These are phyloP conservation scores for Aspergillus jensenii DNA, from an alignment of 2,329 filamentous ascomycete species.

Conservation along the genomic window DNA sequence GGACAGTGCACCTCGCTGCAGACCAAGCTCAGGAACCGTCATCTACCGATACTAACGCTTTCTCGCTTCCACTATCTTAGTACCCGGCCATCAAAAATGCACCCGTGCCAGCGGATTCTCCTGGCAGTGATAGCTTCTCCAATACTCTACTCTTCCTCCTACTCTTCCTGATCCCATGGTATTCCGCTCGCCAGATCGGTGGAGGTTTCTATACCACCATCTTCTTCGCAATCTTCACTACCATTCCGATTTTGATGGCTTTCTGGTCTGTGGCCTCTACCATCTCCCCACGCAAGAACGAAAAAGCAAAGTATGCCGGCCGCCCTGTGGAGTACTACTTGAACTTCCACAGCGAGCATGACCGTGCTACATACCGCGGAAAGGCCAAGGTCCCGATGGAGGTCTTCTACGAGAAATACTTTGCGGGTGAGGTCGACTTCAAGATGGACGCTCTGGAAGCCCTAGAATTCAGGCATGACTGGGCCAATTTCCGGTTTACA, in stretches of 20 bases:
- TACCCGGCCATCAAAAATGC: constrained; percentile 90
- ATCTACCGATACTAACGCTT: neutral
- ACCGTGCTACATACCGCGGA: constrained; percentile 48
- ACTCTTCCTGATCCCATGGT: constrained; percentile 71
- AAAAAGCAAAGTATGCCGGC: constrained; percentile 84
- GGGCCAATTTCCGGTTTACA: constrained; percentile 93
- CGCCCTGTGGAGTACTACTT: constrained; percentile 86
- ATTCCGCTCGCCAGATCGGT: constrained; percentile 76
- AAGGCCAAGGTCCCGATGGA: constrained; percentile 58
- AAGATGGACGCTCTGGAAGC: constrained; percentile 89
- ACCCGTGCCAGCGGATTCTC: constrained; percentile 84
- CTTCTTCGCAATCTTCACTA: constrained; percentile 78
- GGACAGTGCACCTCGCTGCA: neutral
- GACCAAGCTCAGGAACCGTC: neutral
- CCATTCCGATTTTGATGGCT: constrained; percentile 72
- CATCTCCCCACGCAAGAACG: constrained; percentile 84
- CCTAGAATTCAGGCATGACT: constrained; percentile 93
- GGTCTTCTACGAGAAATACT: constrained; percentile 98
- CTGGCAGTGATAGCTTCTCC: constrained; percentile 83
- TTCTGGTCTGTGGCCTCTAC: constrained; percentile 82
- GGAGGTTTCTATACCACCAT: constrained; percentile 85
- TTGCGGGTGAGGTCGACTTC: constrained; percentile 90
- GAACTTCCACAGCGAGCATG: constrained; percentile 47
- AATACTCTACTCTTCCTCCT: constrained; percentile 73
- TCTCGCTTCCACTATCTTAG: constrained; percentile 46